These are phyloP conservation scores for Aureobasidium lini DNA, from an alignment of 2,329 filamentous ascomycete genomes.

Conservation along the genomic window DNA sequence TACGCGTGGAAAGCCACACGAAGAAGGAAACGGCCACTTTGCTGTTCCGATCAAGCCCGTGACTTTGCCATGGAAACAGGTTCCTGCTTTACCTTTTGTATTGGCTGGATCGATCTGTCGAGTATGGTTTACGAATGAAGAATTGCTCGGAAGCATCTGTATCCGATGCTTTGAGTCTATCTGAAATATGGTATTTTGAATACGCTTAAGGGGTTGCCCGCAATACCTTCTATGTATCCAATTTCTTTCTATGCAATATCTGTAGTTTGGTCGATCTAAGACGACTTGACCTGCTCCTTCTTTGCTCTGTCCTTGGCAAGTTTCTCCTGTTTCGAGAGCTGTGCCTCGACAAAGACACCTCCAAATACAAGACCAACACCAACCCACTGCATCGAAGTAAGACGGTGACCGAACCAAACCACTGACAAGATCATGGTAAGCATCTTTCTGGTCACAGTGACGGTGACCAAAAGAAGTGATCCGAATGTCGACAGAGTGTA, in stretches of 20 bases:
- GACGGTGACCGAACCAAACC: constrained; percentile 82
- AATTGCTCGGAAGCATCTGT: neutral
- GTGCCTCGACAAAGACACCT: constrained; percentile 84
- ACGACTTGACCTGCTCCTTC: neutral
- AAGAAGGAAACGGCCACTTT: neutral
- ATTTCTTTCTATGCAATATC: neutral
- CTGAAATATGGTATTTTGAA: neutral
- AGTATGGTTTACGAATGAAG: neutral
- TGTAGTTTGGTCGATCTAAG: neutral
- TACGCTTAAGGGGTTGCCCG: neutral
- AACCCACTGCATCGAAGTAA: constrained; percentile 85
- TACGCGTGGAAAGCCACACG: constrained; percentile 4
- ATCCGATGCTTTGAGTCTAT: neutral
- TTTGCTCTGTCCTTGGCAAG: constrained; percentile 61
- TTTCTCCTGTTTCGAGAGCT: constrained; percentile 77
- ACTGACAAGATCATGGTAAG: constrained; percentile 97
- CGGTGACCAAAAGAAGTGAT: constrained; percentile 84
- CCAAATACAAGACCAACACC: constrained; percentile 91
- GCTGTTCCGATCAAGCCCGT: neutral
- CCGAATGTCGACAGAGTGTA: constrained; percentile 91
- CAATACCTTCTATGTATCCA: neutral
- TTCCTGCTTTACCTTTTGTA: neutral
- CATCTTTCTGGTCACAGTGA: constrained; percentile 98
- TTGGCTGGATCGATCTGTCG: neutral
- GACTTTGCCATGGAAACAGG: neutral